A percentile compares a stretch with the other conserved stretches of the same genome.
phyloP scores from a whole-genome alignment of 1,284 basidiomycete genomes.

The Microstroma glucosiphilum region DNA sequence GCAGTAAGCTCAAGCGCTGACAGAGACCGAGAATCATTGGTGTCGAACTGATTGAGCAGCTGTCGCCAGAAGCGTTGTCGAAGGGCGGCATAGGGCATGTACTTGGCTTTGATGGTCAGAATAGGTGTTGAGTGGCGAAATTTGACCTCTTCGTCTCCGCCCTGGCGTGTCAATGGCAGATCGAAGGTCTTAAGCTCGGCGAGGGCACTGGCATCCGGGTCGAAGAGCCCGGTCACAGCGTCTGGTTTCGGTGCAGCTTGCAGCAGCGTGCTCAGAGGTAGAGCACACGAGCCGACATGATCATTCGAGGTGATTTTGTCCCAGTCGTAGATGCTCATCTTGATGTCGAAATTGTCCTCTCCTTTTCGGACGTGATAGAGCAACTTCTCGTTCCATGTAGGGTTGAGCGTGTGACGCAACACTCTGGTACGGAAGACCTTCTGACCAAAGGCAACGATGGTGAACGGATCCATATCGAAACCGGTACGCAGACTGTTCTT shows the following conservation, averaged over 20 bases:
- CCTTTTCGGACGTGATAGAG: constrained; percentile 88
- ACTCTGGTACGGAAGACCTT: constrained; percentile 87
- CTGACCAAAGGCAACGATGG: constrained; percentile 65
- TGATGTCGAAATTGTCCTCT: constrained; percentile 58
- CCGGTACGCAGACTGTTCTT: constrained; percentile 62
- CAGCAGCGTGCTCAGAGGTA: constrained; percentile 33
- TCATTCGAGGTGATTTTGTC: constrained; percentile 46
- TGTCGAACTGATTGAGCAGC: constrained; percentile 83
- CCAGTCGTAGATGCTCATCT: constrained; percentile 47
- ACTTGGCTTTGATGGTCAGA: constrained; percentile 66
- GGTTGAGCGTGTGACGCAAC: constrained; percentile 61
- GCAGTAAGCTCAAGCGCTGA: constrained; percentile 81
- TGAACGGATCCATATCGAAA: constrained; percentile 44
- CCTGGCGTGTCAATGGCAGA: constrained; percentile 28
- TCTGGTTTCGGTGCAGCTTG: constrained; percentile 34
- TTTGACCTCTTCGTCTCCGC: constrained; percentile 34
- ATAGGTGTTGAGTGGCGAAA: constrained; percentile 16
- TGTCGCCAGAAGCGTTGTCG: constrained; percentile 72
- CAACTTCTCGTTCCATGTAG: constrained; percentile 89
- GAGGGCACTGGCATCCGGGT: constrained; percentile 13
- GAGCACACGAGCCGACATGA: constrained; percentile 34
- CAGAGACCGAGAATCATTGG: constrained; percentile 71
- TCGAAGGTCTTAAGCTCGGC: constrained; percentile 27
- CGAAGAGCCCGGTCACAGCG: constrained; percentile 33
- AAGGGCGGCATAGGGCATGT: constrained; percentile 74